These are phyloP conservation scores for Fusarium nurragi DNA, from an alignment of 2,329 filamentous ascomycete genomes.

Conservation along the genomic window DNA sequence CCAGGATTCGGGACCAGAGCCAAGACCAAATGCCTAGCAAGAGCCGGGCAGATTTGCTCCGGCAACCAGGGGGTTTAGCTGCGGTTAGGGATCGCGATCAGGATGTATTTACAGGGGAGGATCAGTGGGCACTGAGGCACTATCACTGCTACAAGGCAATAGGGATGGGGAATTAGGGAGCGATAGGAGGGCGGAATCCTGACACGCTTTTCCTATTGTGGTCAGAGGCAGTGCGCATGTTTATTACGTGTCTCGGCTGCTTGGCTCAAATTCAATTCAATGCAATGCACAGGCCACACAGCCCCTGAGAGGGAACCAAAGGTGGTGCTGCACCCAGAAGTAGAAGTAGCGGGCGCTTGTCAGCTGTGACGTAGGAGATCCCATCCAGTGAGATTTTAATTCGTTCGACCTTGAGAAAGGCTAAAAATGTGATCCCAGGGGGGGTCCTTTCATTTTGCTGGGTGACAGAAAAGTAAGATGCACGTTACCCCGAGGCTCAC, in stretches of 20 bases:
- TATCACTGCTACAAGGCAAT: background rate
- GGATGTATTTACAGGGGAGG: conserved; percentile 2
- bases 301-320: conserved; percentile 4
- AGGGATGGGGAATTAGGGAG: background rate
- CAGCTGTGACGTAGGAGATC: conserved; percentile 19
- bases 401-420: background rate
- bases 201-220: background rate
- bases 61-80: background rate
- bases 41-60: conserved; percentile 2
- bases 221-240: background rate
- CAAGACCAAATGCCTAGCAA: background rate
- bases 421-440: conserved; percentile 5
- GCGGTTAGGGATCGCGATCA: conserved; percentile 7
- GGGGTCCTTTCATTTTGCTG: conserved; percentile 8
- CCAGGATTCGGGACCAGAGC: background rate
- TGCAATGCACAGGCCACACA: background rate
- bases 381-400: background rate
- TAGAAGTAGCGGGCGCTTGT: background rate
- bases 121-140: background rate
- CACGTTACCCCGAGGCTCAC: background rate
- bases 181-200: background rate
- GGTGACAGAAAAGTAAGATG: conserved; percentile 6
- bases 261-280: background rate
- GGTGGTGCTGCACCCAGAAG: background rate
- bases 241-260: conserved; percentile 10